Percentiles rank a stretch among this genome's conserved stretches.
Evolutionary conservation across 371 early-diverging fungal species (phyloP).

Genomic region (Mortierella sp.): DNA sequence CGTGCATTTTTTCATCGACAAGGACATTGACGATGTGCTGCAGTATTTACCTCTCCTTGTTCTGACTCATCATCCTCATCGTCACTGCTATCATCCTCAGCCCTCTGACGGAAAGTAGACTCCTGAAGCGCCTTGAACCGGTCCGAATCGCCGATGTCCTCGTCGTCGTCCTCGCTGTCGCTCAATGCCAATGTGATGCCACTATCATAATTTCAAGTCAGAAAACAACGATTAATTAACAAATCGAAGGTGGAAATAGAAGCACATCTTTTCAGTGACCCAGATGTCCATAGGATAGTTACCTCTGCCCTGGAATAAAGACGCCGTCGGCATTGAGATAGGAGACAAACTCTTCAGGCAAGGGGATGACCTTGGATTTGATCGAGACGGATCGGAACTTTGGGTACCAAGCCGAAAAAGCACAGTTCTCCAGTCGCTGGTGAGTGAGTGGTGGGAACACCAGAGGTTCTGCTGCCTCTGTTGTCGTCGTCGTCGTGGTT

Average conservation of each 20-base stretch:
- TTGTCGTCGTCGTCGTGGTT: neutral
- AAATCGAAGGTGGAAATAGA: neutral
- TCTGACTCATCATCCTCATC: constrained; percentile 64
- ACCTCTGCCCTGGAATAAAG: constrained; percentile 77
- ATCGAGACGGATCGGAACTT: constrained; percentile 73
- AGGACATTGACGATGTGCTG: neutral
- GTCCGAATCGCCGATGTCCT: constrained; percentile 35
- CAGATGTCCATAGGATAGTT: too few relatives aligned
- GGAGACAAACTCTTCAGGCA: constrained; percentile 81
- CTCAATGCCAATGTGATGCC: constrained; percentile 62
- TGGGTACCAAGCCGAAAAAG: constrained; percentile 85
- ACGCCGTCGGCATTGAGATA: constrained; percentile 90
- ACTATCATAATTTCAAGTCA: constrained; percentile 17
- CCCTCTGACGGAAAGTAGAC: constrained; percentile 17
- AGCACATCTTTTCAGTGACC: too few relatives aligned
- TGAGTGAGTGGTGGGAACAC: constrained; percentile 62
- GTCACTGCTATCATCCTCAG: constrained; percentile 54
- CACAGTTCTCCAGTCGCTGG: constrained; percentile 76
- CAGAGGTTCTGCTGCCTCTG: neutral
- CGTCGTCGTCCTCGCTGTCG: constrained; percentile 64
- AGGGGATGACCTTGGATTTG: constrained; percentile 76
- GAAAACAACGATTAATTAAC: neutral
- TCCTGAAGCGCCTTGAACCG: constrained; percentile 28
- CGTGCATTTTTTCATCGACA: neutral
- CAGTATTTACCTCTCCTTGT: constrained; percentile 18